phyloP scores from a whole-genome alignment of 2,329 filamentous ascomycete species.

The Calonectria multiphialidica region DNA sequence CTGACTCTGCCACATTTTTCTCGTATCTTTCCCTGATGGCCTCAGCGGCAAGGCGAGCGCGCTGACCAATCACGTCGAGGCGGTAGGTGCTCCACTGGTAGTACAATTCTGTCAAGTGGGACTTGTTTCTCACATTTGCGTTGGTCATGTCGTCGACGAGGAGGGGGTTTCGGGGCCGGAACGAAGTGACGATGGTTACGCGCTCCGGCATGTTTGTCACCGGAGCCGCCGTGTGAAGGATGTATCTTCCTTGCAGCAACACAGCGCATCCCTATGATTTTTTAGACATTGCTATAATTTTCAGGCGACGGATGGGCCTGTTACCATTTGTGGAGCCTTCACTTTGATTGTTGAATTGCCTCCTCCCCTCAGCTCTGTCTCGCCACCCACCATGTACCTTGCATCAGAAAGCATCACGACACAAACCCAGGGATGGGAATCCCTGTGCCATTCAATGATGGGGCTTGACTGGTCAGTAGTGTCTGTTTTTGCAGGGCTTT shows the following conservation, averaged over 20 bases:
- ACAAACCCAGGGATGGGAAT: slow-evolving; percentile 64
- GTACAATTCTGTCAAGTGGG: slow-evolving; percentile 43
- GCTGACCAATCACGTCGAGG: slow-evolving; percentile 39
- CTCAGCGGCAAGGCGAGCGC: slow-evolving; percentile 33
- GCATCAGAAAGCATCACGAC: slow-evolving; percentile 64
- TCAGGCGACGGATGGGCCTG: no score
- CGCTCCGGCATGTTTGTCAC: slow-evolving; percentile 57
- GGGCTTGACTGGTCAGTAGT: slow-evolving; percentile 36
- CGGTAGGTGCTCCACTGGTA: slow-evolving; percentile 47
- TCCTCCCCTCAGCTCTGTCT: slow-evolving; percentile 42
- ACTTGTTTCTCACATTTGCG: slow-evolving; percentile 40
- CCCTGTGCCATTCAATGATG: slow-evolving; percentile 60
- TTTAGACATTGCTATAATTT: no score
- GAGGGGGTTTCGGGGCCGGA: slow-evolving; percentile 54
- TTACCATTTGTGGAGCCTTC: slow-evolving; percentile 42
- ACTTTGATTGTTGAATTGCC: slow-evolving; percentile 40
- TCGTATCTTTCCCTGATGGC: slow-evolving; percentile 38
- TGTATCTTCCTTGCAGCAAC: slow-evolving; percentile 60
- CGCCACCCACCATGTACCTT: slow-evolving; percentile 58
- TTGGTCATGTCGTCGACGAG: slow-evolving; percentile 56
- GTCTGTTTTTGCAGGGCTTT: slow-evolving; percentile 32
- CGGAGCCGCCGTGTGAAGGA: slow-evolving; percentile 56
- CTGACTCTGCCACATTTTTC: slow-evolving; percentile 35
- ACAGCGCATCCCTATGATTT: slow-evolving; percentile 52
- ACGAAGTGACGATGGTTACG: slow-evolving; percentile 60